Conservation (phyloP, 768 basidiomycete species). For the Boletus vinaceobasis region DNA sequence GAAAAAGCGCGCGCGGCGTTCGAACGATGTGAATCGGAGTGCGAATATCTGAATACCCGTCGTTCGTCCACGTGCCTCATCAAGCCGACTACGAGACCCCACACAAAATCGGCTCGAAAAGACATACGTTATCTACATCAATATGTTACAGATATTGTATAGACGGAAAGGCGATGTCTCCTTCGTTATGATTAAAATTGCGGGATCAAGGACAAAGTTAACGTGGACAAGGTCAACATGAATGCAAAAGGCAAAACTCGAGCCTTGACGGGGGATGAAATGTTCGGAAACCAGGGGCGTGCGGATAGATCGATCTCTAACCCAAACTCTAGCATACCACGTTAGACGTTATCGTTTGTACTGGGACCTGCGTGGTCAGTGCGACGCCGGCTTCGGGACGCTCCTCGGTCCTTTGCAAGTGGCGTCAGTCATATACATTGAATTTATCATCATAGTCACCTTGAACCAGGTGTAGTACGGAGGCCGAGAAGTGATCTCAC, state of each 20-base stretch:
- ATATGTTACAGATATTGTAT: not conserved
- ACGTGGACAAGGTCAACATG: not conserved
- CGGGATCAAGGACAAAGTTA: not conserved
- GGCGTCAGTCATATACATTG: not conserved
- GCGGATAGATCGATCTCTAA: too few relatives aligned
- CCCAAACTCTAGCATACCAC: not conserved
- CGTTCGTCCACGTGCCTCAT: too few relatives aligned
- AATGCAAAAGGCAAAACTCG: not conserved
- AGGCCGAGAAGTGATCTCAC: constrained; percentile 17
- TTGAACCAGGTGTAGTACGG: not conserved
- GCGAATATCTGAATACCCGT: too few relatives aligned
- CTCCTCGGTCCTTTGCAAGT: not conserved
- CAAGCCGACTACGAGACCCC: too few relatives aligned
- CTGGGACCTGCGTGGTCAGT: constrained; percentile 6
- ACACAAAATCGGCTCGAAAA: not conserved
- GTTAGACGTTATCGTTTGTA: not conserved
- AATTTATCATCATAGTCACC: not conserved
- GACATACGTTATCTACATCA: not conserved
- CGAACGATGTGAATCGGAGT: too few relatives aligned
- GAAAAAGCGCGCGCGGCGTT: too few relatives aligned
- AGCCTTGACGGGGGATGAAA: not conserved
- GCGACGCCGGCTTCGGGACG: not conserved
- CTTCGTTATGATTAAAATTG: not conserved
- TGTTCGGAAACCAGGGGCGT: too few relatives aligned
- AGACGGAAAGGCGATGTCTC: too few relatives aligned